Evolutionary conservation across 139 green algal species (phyloP).

Genomic region (Penium margaritaceum): DNA sequence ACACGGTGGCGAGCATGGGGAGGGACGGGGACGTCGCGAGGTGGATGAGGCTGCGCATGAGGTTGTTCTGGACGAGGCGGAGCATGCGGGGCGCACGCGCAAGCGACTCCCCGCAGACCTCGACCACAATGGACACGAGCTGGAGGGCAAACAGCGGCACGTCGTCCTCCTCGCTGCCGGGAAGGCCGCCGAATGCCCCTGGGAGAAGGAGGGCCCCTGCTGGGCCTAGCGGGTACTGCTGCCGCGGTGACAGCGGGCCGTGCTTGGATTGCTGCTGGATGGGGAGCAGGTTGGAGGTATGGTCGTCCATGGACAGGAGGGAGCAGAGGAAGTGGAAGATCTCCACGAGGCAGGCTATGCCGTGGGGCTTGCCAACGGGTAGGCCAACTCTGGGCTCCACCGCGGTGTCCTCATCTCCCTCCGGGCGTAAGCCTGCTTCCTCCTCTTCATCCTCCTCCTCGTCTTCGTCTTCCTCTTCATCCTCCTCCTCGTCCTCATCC

Average conservation of each 20-base stretch:
- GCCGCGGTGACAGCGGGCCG: too few species aligned
- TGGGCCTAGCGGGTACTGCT: too few species aligned
- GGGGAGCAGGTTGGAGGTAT: background rate
- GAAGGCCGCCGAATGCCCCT: too few species aligned
- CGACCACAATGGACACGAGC: too few species aligned
- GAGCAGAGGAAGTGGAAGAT: constrained; percentile 47
- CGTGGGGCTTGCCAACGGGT: constrained; percentile 26
- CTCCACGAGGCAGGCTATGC: constrained; percentile 43
- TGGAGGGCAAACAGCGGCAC: too few species aligned
- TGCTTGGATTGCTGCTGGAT: background rate
- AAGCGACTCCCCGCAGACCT: too few species aligned
- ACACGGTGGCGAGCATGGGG: constrained; percentile 49
- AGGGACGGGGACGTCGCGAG: constrained; percentile 42
- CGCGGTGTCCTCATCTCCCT: background rate
- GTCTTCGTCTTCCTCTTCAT: background rate
- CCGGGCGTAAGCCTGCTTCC: too few species aligned
- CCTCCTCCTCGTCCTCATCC: too few species aligned
- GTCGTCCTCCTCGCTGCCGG: too few species aligned
- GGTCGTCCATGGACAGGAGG: constrained; percentile 37
- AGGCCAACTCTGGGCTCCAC: background rate
- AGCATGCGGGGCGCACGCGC: too few species aligned
- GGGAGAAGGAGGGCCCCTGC: too few species aligned
- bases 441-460: constrained; percentile 1
- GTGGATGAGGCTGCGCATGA: constrained; percentile 56
- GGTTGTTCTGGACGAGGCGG: constrained; percentile 57